A percentile compares a stretch with the other conserved stretches of the same genome.
These are phyloP conservation scores for Gynandropsis gynandra DNA, from an alignment of 345 rosid species.

Conservation along the genomic window DNA sequence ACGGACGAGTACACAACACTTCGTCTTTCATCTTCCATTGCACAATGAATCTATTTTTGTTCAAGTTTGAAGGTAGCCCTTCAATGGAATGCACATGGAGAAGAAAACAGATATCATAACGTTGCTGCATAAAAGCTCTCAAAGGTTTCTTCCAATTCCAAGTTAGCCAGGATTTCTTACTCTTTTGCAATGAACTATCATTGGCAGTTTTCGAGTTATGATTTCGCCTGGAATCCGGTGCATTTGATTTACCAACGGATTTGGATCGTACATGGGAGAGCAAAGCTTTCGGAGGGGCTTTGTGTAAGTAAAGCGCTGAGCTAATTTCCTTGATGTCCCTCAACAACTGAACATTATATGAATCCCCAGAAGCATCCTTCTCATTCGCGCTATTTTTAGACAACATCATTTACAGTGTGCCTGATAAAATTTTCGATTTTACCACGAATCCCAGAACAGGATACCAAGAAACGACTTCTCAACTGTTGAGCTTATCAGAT, in stretches of 20 bases:
- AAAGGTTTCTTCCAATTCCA: conserved; percentile 87
- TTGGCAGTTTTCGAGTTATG: conserved; percentile 18
- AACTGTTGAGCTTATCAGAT: no score
- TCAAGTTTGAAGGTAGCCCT: conserved; percentile 50
- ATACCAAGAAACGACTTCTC: not conserved
- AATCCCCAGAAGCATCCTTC: conserved; percentile 25
- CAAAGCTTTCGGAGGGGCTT: conserved; percentile 33
- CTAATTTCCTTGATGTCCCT: conserved; percentile 74
- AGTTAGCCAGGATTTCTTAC: conserved; percentile 37
- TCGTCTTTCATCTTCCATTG: conserved; percentile 68
- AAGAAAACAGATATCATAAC: conserved; percentile 55
- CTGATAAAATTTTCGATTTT: conserved; percentile 6
- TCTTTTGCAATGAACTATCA: conserved; percentile 25
- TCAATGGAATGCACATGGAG: conserved; percentile 74
- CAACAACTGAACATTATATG: conserved; percentile 46
- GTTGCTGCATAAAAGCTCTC: conserved; percentile 50
- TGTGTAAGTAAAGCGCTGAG: conserved; percentile 53
- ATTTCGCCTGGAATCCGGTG: conserved; percentile 26
- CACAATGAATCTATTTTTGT: conserved; percentile 45
- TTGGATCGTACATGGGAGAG: conserved; percentile 37
- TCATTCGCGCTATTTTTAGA: conserved; percentile 28
- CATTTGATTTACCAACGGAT: conserved; percentile 35
- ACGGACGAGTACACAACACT: conserved; percentile 37
- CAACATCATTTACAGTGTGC: conserved; percentile 33
- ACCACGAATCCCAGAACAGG: conserved; percentile 8